phyloP scores from a whole-genome alignment of 140 eudicot genomes.

The Senecio squalidus region DNA sequence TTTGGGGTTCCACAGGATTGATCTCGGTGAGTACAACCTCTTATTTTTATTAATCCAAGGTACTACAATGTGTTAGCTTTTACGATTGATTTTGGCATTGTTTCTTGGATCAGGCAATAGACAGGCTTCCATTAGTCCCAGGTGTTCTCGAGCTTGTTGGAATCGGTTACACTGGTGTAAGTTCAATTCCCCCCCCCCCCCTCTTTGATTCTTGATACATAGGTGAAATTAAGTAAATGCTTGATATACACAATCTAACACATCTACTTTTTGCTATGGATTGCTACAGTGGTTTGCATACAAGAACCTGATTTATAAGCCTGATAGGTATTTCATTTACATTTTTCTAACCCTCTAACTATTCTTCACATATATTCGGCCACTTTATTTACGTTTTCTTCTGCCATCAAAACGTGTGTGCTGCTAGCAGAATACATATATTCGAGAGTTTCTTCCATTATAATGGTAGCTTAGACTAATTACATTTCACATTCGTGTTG shows the following conservation, averaged over 20 bases:
- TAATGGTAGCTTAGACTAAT: background rate
- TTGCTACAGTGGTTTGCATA: slow-evolving; percentile 89
- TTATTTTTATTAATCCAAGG: background rate
- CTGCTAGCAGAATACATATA: background rate
- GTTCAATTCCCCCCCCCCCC: background rate
- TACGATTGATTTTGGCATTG: background rate
- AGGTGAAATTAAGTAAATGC: background rate
- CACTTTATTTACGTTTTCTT: no score
- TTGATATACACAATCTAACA: slow-evolving; percentile 6
- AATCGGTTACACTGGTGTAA: slow-evolving; percentile 93
- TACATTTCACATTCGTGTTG: background rate
- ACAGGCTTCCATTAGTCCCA: slow-evolving; percentile 89
- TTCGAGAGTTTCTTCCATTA: no score
- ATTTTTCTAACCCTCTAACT: background rate
- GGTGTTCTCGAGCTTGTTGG: slow-evolving; percentile 96
- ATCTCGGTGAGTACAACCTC: slow-evolving; percentile 48
- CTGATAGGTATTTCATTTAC: slow-evolving; percentile 55
- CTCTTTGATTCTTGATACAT: background rate
- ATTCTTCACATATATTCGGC: no score
- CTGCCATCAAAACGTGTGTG: no score
- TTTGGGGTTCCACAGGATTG: slow-evolving; percentile 73
- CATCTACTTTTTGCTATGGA: background rate
- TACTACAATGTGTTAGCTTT: no score
- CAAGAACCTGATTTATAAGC: slow-evolving; percentile 68
- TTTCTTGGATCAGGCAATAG: slow-evolving; percentile 66